phyloP scores from a whole-genome alignment of 306 rosid genomes.

The Cyamopsis tetragonoloba region DNA sequence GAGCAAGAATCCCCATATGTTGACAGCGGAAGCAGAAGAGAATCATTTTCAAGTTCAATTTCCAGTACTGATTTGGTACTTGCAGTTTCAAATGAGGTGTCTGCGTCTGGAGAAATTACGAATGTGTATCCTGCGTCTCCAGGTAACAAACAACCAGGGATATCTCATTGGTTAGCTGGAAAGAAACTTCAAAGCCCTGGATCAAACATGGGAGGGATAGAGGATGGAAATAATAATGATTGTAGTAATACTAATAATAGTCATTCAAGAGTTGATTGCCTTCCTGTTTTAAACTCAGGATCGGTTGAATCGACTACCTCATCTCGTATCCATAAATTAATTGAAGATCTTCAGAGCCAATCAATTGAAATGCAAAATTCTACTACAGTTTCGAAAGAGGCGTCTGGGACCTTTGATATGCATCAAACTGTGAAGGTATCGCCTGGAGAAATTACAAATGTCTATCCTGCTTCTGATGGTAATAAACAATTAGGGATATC shows the following conservation, averaged over 20 bases:
- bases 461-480: too few relatives aligned
- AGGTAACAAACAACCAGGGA: slow-evolving; percentile 34
- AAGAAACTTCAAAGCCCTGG: slow-evolving; percentile 36
- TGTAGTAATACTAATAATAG: slow-evolving; percentile 16
- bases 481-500: too few relatives aligned
- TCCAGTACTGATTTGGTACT: slow-evolving; percentile 65
- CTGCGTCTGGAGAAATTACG: slow-evolving; percentile 58
- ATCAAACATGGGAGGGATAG: slow-evolving; percentile 36
- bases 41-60: slow-evolving; percentile 72
- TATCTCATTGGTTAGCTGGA: slow-evolving; percentile 39
- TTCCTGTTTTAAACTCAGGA: slow-evolving; percentile 31
- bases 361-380: slow-evolving; percentile 54
- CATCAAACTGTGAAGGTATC: too few relatives aligned
- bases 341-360: slow-evolving; percentile 69
- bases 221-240: slow-evolving; percentile 40
- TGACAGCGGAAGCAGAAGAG: slow-evolving; percentile 85
- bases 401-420: too few relatives aligned
- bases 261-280: slow-evolving; percentile 32
- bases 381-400: too few relatives aligned
- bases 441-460: too few relatives aligned
- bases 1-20: slow-evolving; percentile 55
- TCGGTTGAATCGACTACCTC: slow-evolving; percentile 48
- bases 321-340: slow-evolving; percentile 56
- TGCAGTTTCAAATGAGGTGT: slow-evolving; percentile 48
- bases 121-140: slow-evolving; percentile 37